phyloP scores from a whole-genome alignment of 352 stramenopile species.

The Phytophthora cactorum region DNA sequence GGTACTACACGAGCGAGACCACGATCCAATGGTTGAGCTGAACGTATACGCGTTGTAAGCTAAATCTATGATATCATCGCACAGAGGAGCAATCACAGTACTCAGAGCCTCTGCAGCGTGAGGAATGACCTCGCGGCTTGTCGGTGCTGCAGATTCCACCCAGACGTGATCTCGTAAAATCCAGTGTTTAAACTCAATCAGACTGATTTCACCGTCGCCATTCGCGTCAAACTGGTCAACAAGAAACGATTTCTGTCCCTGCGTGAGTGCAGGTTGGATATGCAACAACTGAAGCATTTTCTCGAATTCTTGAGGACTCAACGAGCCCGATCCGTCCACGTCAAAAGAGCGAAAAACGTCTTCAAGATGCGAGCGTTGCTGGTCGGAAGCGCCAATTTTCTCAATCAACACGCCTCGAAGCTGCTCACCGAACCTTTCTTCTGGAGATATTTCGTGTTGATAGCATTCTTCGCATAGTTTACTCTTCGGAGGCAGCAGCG shows the following conservation, averaged over 20 bases:
- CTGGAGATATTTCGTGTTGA: slow-evolving; percentile 55
- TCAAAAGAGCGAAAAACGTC: slow-evolving; percentile 66
- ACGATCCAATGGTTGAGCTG: slow-evolving; percentile 41
- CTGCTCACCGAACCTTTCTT: slow-evolving; percentile 64
- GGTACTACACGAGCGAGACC: slow-evolving; percentile 47
- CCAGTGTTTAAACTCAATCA: slow-evolving; percentile 73
- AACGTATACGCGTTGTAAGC: slow-evolving; percentile 45
- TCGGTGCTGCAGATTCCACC: slow-evolving; percentile 22
- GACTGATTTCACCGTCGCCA: slow-evolving; percentile 68
- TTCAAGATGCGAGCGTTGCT: slow-evolving; percentile 48
- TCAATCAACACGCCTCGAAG: slow-evolving; percentile 69
- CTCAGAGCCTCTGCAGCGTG: slow-evolving; percentile 26
- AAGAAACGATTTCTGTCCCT: slow-evolving; percentile 54
- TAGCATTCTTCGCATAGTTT: slow-evolving; percentile 84
- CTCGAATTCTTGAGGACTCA: slow-evolving; percentile 67
- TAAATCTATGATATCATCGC: slow-evolving; percentile 49
- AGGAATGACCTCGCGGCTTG: slow-evolving; percentile 5
- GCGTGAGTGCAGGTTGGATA: slow-evolving; percentile 61
- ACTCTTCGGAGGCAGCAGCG: slow-evolving; percentile 44
- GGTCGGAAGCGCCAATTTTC: slow-evolving; percentile 53
- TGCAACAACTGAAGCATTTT: slow-evolving; percentile 50
- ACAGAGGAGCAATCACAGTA: slow-evolving; percentile 43
- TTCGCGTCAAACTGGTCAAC: slow-evolving; percentile 77
- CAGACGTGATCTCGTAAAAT: slow-evolving; percentile 70
- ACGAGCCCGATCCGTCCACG: slow-evolving; percentile 58